Evolutionary conservation across 768 basidiomycete species (phyloP).

Genomic region (Russula sp.): DNA sequence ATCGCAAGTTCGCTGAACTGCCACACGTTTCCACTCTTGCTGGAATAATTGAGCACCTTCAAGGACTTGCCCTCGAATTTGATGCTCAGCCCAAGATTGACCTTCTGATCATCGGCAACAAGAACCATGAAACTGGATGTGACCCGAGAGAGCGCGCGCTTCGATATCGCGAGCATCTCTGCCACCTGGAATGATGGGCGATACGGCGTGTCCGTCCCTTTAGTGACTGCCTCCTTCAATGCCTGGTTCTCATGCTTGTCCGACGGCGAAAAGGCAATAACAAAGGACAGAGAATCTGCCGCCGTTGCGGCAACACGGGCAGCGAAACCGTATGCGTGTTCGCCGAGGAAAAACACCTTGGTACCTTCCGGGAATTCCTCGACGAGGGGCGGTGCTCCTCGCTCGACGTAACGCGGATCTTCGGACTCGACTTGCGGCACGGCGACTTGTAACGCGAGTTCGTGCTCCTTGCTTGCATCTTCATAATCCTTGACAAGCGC

Average conservation of each 20-base stretch:
- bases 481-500: slow-evolving; percentile 97
- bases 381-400: slow-evolving; percentile 72
- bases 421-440: slow-evolving; percentile 79
- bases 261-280: slow-evolving; percentile 88
- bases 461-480: slow-evolving; percentile 71
- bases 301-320: slow-evolving; percentile 80
- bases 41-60: slow-evolving; percentile 91
- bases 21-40: slow-evolving; percentile 82
- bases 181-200: slow-evolving; percentile 77
- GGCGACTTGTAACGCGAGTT: slow-evolving; percentile 85
- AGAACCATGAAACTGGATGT: slow-evolving; percentile 93
- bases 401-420: slow-evolving; percentile 84
- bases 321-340: slow-evolving; percentile 93
- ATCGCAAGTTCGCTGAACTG: slow-evolving; percentile 90
- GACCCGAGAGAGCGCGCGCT: slow-evolving; percentile 82
- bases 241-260: slow-evolving; percentile 76
- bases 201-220: slow-evolving; percentile 55
- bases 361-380: slow-evolving; percentile 89
- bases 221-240: slow-evolving; percentile 66
- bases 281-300: slow-evolving; percentile 68
- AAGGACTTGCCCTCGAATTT: slow-evolving; percentile 94
- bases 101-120: slow-evolving; percentile 69
- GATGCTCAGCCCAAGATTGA: slow-evolving; percentile 88
- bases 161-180: slow-evolving; percentile 68
- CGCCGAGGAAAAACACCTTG: slow-evolving; percentile 94